Evolutionary conservation across 805 yeast genomes (phyloP), one percentile per base, ranked within the genome.

Genomic region (Candida germanica): DNA sequence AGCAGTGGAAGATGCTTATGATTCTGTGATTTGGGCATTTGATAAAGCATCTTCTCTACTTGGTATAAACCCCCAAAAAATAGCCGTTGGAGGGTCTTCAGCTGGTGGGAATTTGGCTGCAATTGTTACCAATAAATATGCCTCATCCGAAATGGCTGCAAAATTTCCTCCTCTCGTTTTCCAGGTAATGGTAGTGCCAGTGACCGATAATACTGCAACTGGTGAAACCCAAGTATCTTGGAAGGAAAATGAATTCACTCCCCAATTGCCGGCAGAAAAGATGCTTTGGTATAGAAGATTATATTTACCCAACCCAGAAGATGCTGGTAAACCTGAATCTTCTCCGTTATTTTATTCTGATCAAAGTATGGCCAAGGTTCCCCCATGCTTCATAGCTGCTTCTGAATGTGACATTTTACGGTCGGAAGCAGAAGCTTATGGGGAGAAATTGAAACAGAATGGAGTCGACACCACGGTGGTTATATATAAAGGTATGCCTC

Each of bases 71-170:
- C 46, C 49, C 30, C 46, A 50, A 10, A 64, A 58, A 34, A 50
- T 73, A 3, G 61, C 63, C 10, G 51, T 66, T 10, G 73, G 66
- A 11, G 77, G 78, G 1, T 64, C 70, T 6, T 72, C 77, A 4
- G 77, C 77, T 10, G 71, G 71, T 10, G 69, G 69, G 4, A 58
- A 61, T 35, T 46, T 66, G 34, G 51, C 69, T 25, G 68, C 66
- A 1, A 69, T 66, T 5, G 48, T 50, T 12, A 44, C 59, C n/a
- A 62, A 63, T 40, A 56, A 59, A 36, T 59, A 47, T 34, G 65
- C 59, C 18, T 39, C 49, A 19, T 56, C 62, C 8, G 42, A 44
- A n/a, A 25, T 42, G 4, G 19, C 51, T 15, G 27, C 36, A 13
- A 27, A 38, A 3, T 42, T 60, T 4, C 72, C 74, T 4, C 54